phyloP scores from a whole-genome alignment of 805 yeast genomes.

The Danielia reshetovae region DNA sequence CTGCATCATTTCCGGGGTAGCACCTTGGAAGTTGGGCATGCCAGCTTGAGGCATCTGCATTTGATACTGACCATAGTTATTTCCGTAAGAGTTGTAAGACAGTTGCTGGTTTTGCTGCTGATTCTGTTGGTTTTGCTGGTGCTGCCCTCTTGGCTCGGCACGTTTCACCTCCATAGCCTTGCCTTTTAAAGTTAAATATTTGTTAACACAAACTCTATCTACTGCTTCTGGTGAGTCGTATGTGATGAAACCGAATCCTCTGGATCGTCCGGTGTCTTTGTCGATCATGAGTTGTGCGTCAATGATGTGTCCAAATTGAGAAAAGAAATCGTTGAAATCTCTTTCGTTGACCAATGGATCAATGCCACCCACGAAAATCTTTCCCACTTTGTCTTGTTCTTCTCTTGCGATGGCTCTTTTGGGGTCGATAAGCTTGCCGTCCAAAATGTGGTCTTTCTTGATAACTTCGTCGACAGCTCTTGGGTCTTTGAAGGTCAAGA shows the following conservation, averaged over 20 bases:
- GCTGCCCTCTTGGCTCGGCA: constrained; percentile 79
- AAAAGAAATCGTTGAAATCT: constrained; percentile 82
- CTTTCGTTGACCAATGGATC: constrained; percentile 89
- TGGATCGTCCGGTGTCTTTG: constrained; percentile 92
- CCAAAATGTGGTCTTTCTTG: constrained; percentile 80
- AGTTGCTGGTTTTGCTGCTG: constrained; percentile 21
- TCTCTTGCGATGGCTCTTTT: constrained; percentile 96
- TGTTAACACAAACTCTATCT: constrained; percentile 78
- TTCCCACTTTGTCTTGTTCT: constrained; percentile 95
- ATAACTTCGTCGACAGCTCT: constrained; percentile 81
- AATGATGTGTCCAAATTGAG: constrained; percentile 83
- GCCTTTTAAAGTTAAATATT: constrained; percentile 80
- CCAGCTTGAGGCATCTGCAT: constrained; percentile 10
- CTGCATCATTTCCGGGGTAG: constrained; percentile 53
- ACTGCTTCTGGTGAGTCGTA: constrained; percentile 94
- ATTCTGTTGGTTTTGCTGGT: constrained; percentile 35
- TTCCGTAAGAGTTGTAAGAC: constrained; percentile 26
- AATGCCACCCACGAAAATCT: constrained; percentile 95
- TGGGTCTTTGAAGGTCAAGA: constrained; percentile 81
- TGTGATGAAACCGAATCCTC: constrained; percentile 97
- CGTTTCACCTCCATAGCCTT: constrained; percentile 79
- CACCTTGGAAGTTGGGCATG: constrained; percentile 14
- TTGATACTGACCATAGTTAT: constrained; percentile 18
- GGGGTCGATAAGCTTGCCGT: constrained; percentile 96
- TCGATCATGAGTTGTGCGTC: constrained; percentile 97